Evolutionary conservation across 2,329 filamentous ascomycete genomes (phyloP).

Genomic region (Talaromyces sp.): DNA sequence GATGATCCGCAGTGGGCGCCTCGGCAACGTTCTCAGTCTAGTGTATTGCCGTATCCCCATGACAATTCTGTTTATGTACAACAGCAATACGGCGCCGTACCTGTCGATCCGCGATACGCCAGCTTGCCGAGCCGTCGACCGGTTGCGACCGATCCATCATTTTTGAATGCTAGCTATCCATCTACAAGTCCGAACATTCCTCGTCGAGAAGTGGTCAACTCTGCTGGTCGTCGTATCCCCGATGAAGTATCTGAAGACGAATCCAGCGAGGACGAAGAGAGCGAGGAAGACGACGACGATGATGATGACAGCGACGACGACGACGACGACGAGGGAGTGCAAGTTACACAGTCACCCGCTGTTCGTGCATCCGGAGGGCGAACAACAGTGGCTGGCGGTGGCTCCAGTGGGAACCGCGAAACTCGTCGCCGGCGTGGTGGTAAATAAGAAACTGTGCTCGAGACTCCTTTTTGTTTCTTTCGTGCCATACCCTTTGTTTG

Average conservation of each 20-base stretch:
- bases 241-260: constrained; percentile 18
- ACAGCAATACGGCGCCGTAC: constrained; percentile 19
- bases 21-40: constrained; percentile 37
- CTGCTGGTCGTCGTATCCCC: constrained; percentile 15
- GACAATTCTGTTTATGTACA: constrained; percentile 28
- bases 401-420: background rate
- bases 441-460: background rate
- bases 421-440: constrained; percentile 10
- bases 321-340: constrained; percentile 23
- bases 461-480: background rate
- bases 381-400: constrained; percentile 5
- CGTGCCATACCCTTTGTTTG: constrained; percentile 4
- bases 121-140: constrained; percentile 22
- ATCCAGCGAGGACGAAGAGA: constrained; percentile 25
- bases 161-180: constrained; percentile 20
- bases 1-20: constrained; percentile 47
- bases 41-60: constrained; percentile 25
- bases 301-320: constrained; percentile 26
- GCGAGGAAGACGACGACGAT: constrained; percentile 20
- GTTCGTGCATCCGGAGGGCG: background rate
- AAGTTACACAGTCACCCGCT: constrained; percentile 23
- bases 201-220: background rate
- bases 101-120: constrained; percentile 29
- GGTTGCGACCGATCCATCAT: constrained; percentile 13
- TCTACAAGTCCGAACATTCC: constrained; percentile 15